Conservation (phyloP, 371 early-diverging fungal species). For the Parasitella parasitica region DNA sequence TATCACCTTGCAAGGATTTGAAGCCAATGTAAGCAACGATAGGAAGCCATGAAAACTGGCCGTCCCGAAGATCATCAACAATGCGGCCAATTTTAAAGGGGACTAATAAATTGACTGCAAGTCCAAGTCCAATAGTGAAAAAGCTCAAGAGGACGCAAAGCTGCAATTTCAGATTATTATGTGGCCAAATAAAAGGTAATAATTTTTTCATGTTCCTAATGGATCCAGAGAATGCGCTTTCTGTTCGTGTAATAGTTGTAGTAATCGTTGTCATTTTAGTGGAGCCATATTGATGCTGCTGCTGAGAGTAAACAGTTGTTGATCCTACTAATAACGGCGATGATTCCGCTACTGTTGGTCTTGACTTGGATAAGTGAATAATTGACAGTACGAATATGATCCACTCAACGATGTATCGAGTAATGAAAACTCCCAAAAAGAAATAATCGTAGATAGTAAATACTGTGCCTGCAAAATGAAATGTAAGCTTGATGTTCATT, state of each 20-base stretch:
- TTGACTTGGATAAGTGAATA: slow-evolving; percentile 30
- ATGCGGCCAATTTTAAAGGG: slow-evolving; percentile 81
- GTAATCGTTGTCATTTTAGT: background rate
- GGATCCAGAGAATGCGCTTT: slow-evolving; percentile 44
- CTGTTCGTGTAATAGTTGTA: slow-evolving; percentile 1
- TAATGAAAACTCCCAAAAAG: slow-evolving; percentile 32
- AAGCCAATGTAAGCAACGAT: slow-evolving; percentile 73
- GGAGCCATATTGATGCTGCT: background rate
- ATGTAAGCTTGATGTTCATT: background rate
- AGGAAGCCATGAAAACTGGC: slow-evolving; percentile 57
- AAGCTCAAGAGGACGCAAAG: slow-evolving; percentile 70
- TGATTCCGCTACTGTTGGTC: background rate
- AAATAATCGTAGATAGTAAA: slow-evolving; percentile 39
- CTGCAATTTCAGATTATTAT: slow-evolving; percentile 60
- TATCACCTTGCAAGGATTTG: slow-evolving; percentile 75
- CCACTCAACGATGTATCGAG: slow-evolving; percentile 36
- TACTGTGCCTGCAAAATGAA: slow-evolving; percentile 6
- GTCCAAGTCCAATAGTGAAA: slow-evolving; percentile 66
- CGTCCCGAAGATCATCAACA: slow-evolving; percentile 59
- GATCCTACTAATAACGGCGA: slow-evolving; percentile 2
- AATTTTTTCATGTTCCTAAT: slow-evolving; percentile 60
- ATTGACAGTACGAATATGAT: slow-evolving; percentile 22
- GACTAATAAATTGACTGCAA: slow-evolving; percentile 80
- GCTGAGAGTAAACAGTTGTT: slow-evolving; percentile 15
- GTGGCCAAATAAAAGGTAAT: slow-evolving; percentile 87